A percentile compares a stretch with the other conserved stretches of the same genome.
Evolutionary conservation across 116 monocot genomes (phyloP).

Genomic region (Dioscorea cayenensis): DNA sequence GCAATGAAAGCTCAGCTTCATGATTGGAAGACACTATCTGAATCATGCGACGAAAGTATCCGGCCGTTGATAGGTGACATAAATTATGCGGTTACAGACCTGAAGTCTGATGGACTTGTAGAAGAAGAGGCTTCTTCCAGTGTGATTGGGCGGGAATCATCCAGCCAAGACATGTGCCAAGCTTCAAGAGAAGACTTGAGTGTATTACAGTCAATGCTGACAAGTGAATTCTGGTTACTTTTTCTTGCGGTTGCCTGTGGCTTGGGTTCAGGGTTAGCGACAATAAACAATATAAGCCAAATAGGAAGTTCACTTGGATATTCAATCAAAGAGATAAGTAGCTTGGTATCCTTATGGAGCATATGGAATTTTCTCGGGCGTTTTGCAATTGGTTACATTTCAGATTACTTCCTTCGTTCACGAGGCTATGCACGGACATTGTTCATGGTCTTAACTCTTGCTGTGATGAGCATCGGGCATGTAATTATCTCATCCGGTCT

Average conservation of each 20-base stretch:
- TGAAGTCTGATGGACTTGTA: not conserved
- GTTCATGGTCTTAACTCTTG: constrained; percentile 53
- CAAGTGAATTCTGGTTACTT: constrained; percentile 65
- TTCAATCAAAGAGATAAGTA: constrained; percentile 25
- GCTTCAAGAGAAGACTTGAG: constrained; percentile 19
- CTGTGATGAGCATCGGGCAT: constrained; percentile 57
- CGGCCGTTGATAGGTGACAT: constrained; percentile 7
- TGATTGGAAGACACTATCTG: constrained; percentile 4
- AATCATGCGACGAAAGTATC: constrained; percentile 14
- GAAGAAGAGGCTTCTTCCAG: not conserved
- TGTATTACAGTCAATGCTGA: constrained; percentile 39
- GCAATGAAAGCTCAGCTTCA: constrained; percentile 14
- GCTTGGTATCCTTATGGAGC: constrained; percentile 64
- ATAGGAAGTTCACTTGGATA: constrained; percentile 64
- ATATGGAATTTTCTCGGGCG: constrained; percentile 81
- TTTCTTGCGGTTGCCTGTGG: constrained; percentile 77
- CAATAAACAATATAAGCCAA: constrained; percentile 76
- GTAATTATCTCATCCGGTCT: constrained; percentile 46
- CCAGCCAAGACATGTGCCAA: not conserved
- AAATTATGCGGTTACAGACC: not conserved
- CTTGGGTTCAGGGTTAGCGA: constrained; percentile 81
- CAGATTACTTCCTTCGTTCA: constrained; percentile 42
- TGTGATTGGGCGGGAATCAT: not conserved
- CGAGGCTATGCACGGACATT: constrained; percentile 36
- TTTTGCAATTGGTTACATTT: constrained; percentile 44